A percentile compares a stretch with the other conserved stretches of the same genome.
Conservation (phyloP, 768 basidiomycete genomes). For the Termitomyces sp. region DNA sequence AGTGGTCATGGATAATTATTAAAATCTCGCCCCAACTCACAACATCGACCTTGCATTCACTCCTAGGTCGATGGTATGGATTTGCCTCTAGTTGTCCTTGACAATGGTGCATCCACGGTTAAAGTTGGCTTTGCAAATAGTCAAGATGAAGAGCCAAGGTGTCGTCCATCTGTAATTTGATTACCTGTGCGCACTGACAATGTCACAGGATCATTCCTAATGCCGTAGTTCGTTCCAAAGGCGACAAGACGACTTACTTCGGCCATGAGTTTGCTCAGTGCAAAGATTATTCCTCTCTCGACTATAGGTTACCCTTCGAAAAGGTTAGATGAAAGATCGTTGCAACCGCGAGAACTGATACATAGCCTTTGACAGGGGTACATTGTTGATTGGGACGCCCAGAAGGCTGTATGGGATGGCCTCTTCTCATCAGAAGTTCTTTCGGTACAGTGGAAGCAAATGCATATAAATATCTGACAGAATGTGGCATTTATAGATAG, state of each 20-base stretch:
- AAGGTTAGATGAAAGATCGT: slow-evolving; percentile 45
- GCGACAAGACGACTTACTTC: slow-evolving; percentile 76
- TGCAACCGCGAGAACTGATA: slow-evolving; percentile 8
- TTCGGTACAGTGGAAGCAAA: slow-evolving; percentile 37
- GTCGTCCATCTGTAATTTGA: slow-evolving; percentile 12
- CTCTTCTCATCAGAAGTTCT: slow-evolving; percentile 71
- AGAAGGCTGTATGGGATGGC: slow-evolving; percentile 93
- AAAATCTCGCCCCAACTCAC: neutral
- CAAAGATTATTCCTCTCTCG: slow-evolving; percentile 73
- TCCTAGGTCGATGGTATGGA: slow-evolving; percentile 1
- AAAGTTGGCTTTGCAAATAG: slow-evolving; percentile 59
- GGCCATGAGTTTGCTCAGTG: slow-evolving; percentile 81
- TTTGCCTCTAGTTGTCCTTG: slow-evolving; percentile 55
- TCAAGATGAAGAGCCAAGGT: slow-evolving; percentile 23
- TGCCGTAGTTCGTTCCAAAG: slow-evolving; percentile 79
- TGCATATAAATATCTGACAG: neutral
- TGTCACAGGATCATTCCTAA: slow-evolving; percentile 64
- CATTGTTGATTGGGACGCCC: slow-evolving; percentile 91
- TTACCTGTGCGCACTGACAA: neutral
- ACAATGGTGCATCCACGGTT: slow-evolving; percentile 83
- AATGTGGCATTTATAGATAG: slow-evolving; percentile 43
- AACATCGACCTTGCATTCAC: neutral
- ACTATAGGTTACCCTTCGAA: slow-evolving; percentile 84
- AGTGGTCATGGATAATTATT: too few relatives aligned
- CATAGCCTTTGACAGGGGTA: slow-evolving; percentile 59